Base-by-base conservation (phyloP, 768 basidiomycete species). In the Boletus subparvulus region DNA sequence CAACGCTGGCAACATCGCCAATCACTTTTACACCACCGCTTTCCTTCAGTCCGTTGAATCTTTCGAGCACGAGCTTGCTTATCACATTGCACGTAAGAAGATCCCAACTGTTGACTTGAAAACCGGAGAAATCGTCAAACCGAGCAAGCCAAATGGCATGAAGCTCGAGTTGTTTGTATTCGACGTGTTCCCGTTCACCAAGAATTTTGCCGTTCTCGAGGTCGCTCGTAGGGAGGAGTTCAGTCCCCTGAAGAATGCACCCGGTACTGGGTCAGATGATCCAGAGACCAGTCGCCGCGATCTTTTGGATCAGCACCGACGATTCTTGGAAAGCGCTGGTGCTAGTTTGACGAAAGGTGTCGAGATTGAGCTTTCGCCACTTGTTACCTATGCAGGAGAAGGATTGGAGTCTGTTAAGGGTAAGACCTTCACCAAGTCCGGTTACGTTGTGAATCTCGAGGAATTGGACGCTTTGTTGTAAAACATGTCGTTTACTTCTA, bases 91-190 rank as follows among this genome's bases (percentile, higher is more conserved):
- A 40, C 86, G 89, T 64, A 99, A 99, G 77, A 99, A 98, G 82
- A 98, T 99, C 62, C 80, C 94, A 8, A 83, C 88, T 63, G 77
- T 94, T 60, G 86, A 92, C 68, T 65, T 92, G 56, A 66, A 80
- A 53, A 80, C 82, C 14, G 94, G 92, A 19, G 77, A 84, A 58
- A 26, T 66, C 5, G 73, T 95, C 69, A 95, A 94, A 69, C 95
- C 97, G 3, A 72, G 75, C 59, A 86, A 87, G 68, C 91, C 94
- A n/a, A 98, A 99, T 71, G 97, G 97, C 58, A 96, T 98, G 92
- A 99, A 99, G 76, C 85, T 99, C 59, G 97, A 99, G 74, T 78
- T 95, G 77, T 99, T 99, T 75, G 90, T 99, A 33, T 99, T 99
- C 67, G 97, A 99, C 74, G 97, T 99, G 44, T 98, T 99, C 80